Conservation (phyloP, 805 yeast genomes). For the Candida silvatica region DNA sequence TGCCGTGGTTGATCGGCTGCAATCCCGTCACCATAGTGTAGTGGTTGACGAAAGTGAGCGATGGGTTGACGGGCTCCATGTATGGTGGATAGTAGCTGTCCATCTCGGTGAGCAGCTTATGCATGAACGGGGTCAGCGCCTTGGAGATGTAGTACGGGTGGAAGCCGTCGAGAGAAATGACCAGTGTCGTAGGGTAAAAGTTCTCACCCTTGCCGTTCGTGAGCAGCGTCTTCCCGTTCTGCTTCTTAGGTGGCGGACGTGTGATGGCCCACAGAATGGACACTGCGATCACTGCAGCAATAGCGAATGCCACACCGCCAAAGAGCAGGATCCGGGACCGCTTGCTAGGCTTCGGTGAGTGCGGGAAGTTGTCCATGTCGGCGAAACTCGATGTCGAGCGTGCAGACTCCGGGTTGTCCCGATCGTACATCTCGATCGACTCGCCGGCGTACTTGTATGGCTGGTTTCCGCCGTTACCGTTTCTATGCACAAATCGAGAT, state of each 20-base stretch:
- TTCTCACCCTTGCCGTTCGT: slow-evolving; percentile 58
- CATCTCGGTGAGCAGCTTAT: slow-evolving; percentile 41
- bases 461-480: too few species aligned
- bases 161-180: slow-evolving; percentile 81
- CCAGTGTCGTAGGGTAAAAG: slow-evolving; percentile 71
- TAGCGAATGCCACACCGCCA: neutral
- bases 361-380: slow-evolving; percentile 9
- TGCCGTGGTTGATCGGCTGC: slow-evolving; percentile 78
- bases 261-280: too few species aligned
- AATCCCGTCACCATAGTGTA: slow-evolving; percentile 88
- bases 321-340: too few species aligned
- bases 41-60: slow-evolving; percentile 86
- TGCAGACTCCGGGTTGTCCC: slow-evolving; percentile 9
- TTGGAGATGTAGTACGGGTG: slow-evolving; percentile 79
- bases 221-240: slow-evolving; percentile 19
- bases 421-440: slow-evolving; percentile 13
- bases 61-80: slow-evolving; percentile 82
- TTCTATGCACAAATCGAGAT: too few species aligned
- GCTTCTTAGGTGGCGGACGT: too few species aligned
- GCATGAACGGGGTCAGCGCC: slow-evolving; percentile 62
- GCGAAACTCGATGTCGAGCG: slow-evolving; percentile 17
- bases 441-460: too few species aligned
- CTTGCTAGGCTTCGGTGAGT: neutral
- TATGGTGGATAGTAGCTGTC: slow-evolving; percentile 65
- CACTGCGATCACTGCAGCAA: slow-evolving; percentile 4